phyloP scores from a whole-genome alignment of 495 filamentous ascomycete genomes.

The Lepraria neglecta region DNA sequence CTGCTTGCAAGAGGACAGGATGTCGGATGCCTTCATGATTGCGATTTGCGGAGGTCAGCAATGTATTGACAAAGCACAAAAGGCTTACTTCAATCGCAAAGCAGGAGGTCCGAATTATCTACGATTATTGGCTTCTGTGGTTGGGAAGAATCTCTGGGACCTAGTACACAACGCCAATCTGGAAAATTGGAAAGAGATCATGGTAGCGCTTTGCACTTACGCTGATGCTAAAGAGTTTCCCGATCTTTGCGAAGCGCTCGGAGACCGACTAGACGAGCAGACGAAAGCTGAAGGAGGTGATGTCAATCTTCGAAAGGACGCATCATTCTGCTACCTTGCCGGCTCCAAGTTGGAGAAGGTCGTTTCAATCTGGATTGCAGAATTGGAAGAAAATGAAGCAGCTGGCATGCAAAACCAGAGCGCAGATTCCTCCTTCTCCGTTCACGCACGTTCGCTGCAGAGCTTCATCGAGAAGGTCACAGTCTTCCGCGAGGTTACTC shows the following conservation, averaged over 20 bases:
- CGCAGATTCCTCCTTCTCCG: conserved; percentile 76
- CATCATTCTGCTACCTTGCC: conserved; percentile 90
- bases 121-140: conserved; percentile 81
- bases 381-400: conserved; percentile 76
- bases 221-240: conserved; percentile 84
- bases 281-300: conserved; percentile 41
- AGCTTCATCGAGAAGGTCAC: conserved; percentile 97
- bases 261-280: conserved; percentile 80
- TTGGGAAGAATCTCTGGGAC: conserved; percentile 97
- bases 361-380: conserved; percentile 83
- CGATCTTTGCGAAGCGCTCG: conserved; percentile 92
- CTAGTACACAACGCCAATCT: conserved; percentile 93
- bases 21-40: conserved; percentile 97
- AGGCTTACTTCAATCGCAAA: conserved; percentile 81
- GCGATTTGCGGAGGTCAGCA: conserved; percentile 93
- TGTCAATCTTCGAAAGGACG: conserved; percentile 66
- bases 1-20: conserved; percentile 76
- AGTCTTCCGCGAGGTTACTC: conserved; percentile 88
- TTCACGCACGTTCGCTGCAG: conserved; percentile 84
- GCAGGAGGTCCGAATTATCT: conserved; percentile 82
- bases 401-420: conserved; percentile 58
- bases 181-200: conserved; percentile 90
- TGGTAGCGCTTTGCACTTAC: conserved; percentile 92
- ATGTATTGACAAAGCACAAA: conserved; percentile 89
- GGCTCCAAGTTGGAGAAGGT: conserved; percentile 98